phyloP scores from a whole-genome alignment of 2,329 filamentous ascomycete genomes.

The Dactylellina leptospora region DNA sequence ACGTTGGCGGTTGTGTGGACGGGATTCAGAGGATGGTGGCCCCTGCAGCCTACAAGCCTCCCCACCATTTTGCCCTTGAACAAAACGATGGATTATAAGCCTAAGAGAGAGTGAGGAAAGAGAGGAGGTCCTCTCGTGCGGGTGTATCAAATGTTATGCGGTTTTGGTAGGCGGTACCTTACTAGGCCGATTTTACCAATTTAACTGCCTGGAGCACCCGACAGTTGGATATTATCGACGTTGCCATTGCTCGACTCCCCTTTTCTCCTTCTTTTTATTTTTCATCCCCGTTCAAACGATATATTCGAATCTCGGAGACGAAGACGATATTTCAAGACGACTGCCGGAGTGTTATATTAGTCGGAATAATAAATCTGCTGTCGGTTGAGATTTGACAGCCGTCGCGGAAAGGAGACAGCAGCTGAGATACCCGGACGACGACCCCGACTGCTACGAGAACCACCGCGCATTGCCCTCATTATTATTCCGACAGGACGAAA shows the following conservation, averaged over 20 bases:
- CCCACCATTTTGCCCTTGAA: constrained; percentile 12
- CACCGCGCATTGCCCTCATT: background rate
- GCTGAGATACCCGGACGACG: background rate
- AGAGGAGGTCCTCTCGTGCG: background rate
- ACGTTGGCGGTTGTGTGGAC: constrained; percentile 38
- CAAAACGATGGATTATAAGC: background rate
- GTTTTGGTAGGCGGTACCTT: constrained; percentile 48
- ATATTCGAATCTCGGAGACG: constrained; percentile 8
- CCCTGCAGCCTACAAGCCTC: constrained; percentile 35
- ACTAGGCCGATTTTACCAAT: constrained; percentile 18
- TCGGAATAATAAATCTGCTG: too few species aligned
- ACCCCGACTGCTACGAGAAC: background rate
- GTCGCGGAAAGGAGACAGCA: constrained; percentile 5
- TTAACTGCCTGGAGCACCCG: too few species aligned
- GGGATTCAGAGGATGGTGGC: constrained; percentile 18
- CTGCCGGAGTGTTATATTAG: too few species aligned
- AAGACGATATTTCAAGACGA: too few species aligned
- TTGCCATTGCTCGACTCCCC: constrained; percentile 29
- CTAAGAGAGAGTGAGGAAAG: constrained; percentile 1
- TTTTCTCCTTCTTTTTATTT: constrained; percentile 13
- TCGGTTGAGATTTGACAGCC: too few species aligned
- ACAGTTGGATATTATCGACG: too few species aligned
- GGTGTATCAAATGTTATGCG: constrained; percentile 29
- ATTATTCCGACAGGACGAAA: constrained; percentile 9
- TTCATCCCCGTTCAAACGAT: background rate